A percentile compares a stretch with the other conserved stretches of the same genome.
Conservation (phyloP, 2,329 filamentous ascomycete species). For the Venturia asperata region DNA sequence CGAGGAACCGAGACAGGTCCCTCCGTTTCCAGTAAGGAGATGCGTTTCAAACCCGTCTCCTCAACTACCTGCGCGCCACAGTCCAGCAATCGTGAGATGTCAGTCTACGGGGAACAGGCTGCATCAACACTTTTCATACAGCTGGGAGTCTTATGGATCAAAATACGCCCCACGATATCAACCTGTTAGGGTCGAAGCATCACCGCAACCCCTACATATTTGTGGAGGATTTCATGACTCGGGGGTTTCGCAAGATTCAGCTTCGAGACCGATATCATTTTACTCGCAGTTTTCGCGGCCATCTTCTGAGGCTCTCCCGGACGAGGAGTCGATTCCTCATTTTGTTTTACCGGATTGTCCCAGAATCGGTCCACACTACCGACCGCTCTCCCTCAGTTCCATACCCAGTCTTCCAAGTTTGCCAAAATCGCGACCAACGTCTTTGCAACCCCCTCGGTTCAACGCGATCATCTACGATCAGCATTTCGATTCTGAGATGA, state of each 20-base stretch:
- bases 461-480: background rate
- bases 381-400: background rate
- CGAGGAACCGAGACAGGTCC: background rate
- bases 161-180: background rate
- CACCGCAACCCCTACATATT: background rate
- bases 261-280: background rate
- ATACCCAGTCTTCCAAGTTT: background rate
- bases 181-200: background rate
- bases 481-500: background rate
- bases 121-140: background rate
- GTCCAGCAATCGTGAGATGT: background rate
- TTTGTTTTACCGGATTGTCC: background rate
- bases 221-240: background rate
- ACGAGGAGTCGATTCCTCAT: background rate
- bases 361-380: background rate
- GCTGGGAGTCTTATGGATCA: background rate
- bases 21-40: slow-evolving; percentile 7
- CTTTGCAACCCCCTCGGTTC: background rate
- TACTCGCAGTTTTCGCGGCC: background rate
- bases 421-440: background rate
- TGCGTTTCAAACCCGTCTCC: background rate
- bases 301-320: background rate
- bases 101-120: background rate
- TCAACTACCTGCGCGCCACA: background rate
- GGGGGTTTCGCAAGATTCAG: background rate